A percentile compares a stretch with the other conserved stretches of the same genome.
These are phyloP conservation scores for Pythium insidiosum DNA, from an alignment of 352 stramenopile genomes.

Conservation along the genomic window DNA sequence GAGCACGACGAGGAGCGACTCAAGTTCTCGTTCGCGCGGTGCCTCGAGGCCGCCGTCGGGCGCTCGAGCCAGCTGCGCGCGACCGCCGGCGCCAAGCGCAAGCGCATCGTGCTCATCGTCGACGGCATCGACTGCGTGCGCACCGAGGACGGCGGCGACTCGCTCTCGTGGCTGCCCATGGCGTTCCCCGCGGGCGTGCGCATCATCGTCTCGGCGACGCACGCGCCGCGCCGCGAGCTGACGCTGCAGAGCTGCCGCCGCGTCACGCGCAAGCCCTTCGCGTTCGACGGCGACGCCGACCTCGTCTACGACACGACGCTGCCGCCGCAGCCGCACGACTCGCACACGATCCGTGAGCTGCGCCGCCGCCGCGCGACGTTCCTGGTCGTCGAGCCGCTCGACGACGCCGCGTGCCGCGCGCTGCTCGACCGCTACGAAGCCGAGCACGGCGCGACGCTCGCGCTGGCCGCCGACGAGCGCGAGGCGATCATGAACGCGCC, in stretches of 20 bases:
- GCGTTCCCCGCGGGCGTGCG: conserved; percentile 55
- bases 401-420: conserved; percentile 49
- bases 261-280: conserved; percentile 37
- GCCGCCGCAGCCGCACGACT: conserved; percentile 31
- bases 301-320: conserved; percentile 57
- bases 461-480: conserved; percentile 29
- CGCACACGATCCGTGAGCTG: conserved; percentile 68
- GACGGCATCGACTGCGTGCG: conserved; percentile 78
- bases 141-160: conserved; percentile 77
- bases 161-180: conserved; percentile 77
- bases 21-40: conserved; percentile 76
- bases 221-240: conserved; percentile 5
- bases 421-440: conserved; percentile 24
- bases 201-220: conserved; percentile 66
- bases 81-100: conserved; percentile 15
- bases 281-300: conserved; percentile 61
- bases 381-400: conserved; percentile 58
- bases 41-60: conserved; percentile 59
- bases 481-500: conserved; percentile 29
- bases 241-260: conserved; percentile 30
- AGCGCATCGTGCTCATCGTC: conserved; percentile 63
- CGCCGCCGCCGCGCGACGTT: conserved; percentile 49
- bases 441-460: neutral
- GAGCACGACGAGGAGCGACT: conserved; percentile 83
- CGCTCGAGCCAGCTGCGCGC: conserved; percentile 17